phyloP scores from a whole-genome alignment of 1,139 yeast species.

The Lodderomyces orthopsilosis region DNA sequence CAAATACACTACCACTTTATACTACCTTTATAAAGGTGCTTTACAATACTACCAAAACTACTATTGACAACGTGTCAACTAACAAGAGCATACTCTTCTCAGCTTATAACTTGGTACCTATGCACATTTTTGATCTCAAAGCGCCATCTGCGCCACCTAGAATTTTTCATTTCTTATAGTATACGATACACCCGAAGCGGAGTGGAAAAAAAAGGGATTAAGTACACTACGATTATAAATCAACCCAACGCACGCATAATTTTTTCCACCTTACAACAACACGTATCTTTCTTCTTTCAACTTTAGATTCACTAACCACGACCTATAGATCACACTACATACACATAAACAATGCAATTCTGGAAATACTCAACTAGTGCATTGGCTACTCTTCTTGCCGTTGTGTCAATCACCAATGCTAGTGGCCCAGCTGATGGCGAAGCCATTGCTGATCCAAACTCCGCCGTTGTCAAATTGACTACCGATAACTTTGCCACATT shows the following conservation, averaged over 20 bases:
- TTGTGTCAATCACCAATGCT: slow-evolving; percentile 33
- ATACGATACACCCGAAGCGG: no score
- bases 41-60: no score
- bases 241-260: no score
- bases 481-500: slow-evolving; percentile 60
- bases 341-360: slow-evolving; percentile 33
- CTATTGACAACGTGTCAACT: no score
- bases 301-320: neutral
- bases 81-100: no score
- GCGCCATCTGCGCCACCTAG: no score
- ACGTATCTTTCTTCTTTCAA: no score
- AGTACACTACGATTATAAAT: neutral
- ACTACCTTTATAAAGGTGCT: no score
- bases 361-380: slow-evolving; percentile 39
- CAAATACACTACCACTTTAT: neutral
- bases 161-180: no score
- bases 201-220: neutral
- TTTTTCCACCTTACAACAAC: no score
- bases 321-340: neutral
- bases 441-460: slow-evolving; percentile 75
- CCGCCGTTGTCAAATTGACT: slow-evolving; percentile 82
- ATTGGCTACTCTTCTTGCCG: slow-evolving; percentile 39
- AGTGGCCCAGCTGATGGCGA: slow-evolving; percentile 49
- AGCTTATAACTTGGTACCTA: no score
- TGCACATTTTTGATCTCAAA: no score